Base-by-base conservation (phyloP, 768 basidiomycete species). In the Xerocomellus dryophilus region DNA sequence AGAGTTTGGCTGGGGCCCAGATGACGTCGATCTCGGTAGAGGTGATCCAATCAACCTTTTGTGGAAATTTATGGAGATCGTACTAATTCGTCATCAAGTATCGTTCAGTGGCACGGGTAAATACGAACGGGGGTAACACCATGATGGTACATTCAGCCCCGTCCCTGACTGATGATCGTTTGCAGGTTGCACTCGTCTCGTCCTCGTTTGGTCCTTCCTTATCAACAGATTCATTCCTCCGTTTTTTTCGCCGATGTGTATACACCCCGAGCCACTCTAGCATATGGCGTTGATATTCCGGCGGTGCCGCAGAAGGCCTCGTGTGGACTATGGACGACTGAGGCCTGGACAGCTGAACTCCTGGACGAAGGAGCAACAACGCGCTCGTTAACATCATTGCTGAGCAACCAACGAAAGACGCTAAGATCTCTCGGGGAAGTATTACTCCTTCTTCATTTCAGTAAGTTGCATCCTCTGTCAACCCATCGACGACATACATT, bases 91-190 rank as follows among this genome's bases (percentile, higher is more conserved):
- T n/a, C 52, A 60, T 27, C 59, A 58, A 35, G 34, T 45, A 2
- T 58, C 57, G 0, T 60, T 58, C 27, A 43, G 52, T 29, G 56
- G 56, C 42, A 35, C 31, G 27, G 56, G 58, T 15, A 42, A 50
- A 49, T 34, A 59, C 17, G 6, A n/a, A 14, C 2, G 9, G n/a
- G 49, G 55, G 58, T 59, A 34, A 53, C 6, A 3, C 0, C 40
- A 6, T 11, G 31, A 1, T 20, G 12, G 23, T 29, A 11, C 3
- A 31, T 32, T 29, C 31, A n/a, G 20, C 5, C n/a, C 20, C 7
- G 7, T 27, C 6, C 9, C 14, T 51, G 18, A 47, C 29, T 17
- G 7, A 32, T 44, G 9, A 21, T 45, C 3, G 9, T 20, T 21
- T 21, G 9, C 43, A 55, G 54, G 32, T n/a, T 11, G 44, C 49